A percentile compares a stretch with the other conserved stretches of the same genome.
Evolutionary conservation across 176 grass and related monocot species (phyloP).

Genomic region (Raddia guianensis): DNA sequence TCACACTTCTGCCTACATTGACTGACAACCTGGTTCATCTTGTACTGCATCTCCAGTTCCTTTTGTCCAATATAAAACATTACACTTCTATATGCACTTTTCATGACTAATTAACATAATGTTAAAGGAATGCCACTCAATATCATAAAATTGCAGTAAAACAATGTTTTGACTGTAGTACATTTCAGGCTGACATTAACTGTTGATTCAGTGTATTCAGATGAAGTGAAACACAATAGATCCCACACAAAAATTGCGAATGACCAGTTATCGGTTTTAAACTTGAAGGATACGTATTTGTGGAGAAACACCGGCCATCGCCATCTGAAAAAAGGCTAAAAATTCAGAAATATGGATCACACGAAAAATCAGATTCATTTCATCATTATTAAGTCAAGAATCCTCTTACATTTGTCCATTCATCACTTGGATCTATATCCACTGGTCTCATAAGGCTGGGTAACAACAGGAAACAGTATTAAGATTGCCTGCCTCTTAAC

Average conservation of each 20-base stretch:
- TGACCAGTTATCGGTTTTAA: neutral
- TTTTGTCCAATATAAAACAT: conserved; percentile 95
- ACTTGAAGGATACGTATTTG: conserved; percentile 78
- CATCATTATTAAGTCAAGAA: neutral
- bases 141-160: conserved; percentile 26
- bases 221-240: conserved; percentile 8
- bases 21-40: conserved; percentile 72
- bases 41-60: conserved; percentile 86
- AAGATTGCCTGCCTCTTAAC: neutral
- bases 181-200: neutral
- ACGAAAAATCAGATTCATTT: conserved; percentile 23
- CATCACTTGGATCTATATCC: conserved; percentile 76
- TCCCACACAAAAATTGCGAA: neutral
- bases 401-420: conserved; percentile 83
- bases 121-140: conserved; percentile 33
- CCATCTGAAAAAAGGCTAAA: conserved; percentile 54
- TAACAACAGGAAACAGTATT: conserved; percentile 23
- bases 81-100: conserved; percentile 80
- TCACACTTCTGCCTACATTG: conserved; percentile 86
- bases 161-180: conserved; percentile 42
- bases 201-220: neutral
- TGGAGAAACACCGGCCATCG: conserved; percentile 81
- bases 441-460: conserved; percentile 69
- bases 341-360: conserved; percentile 34
- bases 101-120: conserved; percentile 71